These are phyloP conservation scores for Ramaria sp. DNA, from an alignment of 768 basidiomycete species.

Conservation along the genomic window DNA sequence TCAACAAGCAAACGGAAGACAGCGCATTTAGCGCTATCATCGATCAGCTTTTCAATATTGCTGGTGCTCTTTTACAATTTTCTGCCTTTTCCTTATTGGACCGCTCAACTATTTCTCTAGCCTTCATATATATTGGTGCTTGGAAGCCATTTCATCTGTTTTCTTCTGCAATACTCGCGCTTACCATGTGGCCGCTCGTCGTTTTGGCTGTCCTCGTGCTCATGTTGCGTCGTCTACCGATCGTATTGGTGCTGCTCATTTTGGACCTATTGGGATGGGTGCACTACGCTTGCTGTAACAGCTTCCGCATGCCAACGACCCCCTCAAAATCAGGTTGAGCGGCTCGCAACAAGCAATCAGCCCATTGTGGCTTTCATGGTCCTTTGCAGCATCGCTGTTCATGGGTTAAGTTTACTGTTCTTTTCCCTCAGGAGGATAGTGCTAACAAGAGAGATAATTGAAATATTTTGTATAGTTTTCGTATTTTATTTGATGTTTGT, in stretches of 20 bases:
- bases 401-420: constrained; percentile 87
- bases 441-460: too few relatives aligned
- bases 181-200: too few relatives aligned
- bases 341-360: constrained; percentile 65
- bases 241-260: constrained; percentile 86
- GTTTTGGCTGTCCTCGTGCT: too few relatives aligned
- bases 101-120: too few relatives aligned
- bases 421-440: constrained; percentile 86
- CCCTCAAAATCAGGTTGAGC: constrained; percentile 46
- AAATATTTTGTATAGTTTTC: too few relatives aligned
- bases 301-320: constrained; percentile 37
- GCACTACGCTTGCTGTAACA: constrained; percentile 75
- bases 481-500: too few relatives aligned
- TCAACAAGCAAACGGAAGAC: constrained; percentile 89
- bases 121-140: too few relatives aligned
- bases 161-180: too few relatives aligned
- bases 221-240: constrained; percentile 77
- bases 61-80: too few relatives aligned
- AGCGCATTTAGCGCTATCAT: constrained; percentile 93
- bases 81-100: too few relatives aligned
- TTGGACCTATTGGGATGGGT: constrained; percentile 80
- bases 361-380: too few relatives aligned
- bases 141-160: too few relatives aligned
- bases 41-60: constrained; percentile 89
- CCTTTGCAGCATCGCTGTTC: constrained; percentile 76